phyloP scores from a whole-genome alignment of 108 stramenopile genomes.

The Cyclotella sp. region DNA sequence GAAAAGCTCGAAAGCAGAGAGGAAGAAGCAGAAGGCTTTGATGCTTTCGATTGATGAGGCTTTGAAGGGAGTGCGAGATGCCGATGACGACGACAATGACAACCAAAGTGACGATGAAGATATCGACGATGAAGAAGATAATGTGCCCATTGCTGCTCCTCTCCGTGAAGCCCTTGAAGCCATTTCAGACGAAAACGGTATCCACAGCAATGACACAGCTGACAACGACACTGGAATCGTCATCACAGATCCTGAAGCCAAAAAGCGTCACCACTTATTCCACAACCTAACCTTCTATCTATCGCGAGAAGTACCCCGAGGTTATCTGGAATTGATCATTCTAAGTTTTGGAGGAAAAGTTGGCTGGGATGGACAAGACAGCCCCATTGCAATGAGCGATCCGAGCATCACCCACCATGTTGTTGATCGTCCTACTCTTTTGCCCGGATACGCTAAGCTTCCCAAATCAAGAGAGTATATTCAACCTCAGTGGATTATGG shows the following conservation, averaged over 20 bases:
- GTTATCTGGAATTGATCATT: slow-evolving; percentile 93
- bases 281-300: slow-evolving; percentile 90
- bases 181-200: slow-evolving; percentile 52
- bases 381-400: slow-evolving; percentile 85
- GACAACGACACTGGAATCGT: slow-evolving; percentile 10
- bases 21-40: slow-evolving; percentile 65
- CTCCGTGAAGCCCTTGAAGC: slow-evolving; percentile 82
- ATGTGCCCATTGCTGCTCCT: slow-evolving; percentile 77
- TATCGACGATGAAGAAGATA: slow-evolving; percentile 66
- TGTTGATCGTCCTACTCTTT: slow-evolving; percentile 86
- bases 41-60: slow-evolving; percentile 74
- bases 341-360: slow-evolving; percentile 91
- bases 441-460: slow-evolving; percentile 59
- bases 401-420: slow-evolving; percentile 95
- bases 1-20: slow-evolving; percentile 15
- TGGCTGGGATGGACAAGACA: slow-evolving; percentile 94
- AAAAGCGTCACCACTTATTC: slow-evolving; percentile 78
- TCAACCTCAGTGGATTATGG: slow-evolving; percentile 99
- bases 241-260: slow-evolving; percentile 71
- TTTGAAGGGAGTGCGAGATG: slow-evolving; percentile 65
- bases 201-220: neutral
- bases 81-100: slow-evolving; percentile 54
- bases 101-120: slow-evolving; percentile 61
- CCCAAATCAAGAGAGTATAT: slow-evolving; percentile 92
- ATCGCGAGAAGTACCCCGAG: slow-evolving; percentile 93